Evolutionary conservation across 768 basidiomycete genomes (phyloP).

Genomic region (Wakefieldia striispora): DNA sequence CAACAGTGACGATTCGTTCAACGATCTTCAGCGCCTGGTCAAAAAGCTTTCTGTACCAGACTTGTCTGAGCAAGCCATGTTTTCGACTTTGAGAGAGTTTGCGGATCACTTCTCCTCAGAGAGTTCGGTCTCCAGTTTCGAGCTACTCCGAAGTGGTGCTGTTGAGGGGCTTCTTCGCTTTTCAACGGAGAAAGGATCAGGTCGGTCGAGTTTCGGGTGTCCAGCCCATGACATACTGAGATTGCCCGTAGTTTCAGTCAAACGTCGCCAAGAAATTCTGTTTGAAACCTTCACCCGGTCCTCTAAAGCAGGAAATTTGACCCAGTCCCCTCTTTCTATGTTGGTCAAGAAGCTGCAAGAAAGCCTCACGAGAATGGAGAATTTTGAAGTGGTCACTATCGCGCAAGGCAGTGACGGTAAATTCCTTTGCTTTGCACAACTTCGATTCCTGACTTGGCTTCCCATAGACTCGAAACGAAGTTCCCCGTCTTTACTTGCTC

Average conservation of each 20-base stretch:
- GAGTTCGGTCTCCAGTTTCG: conserved; percentile 90
- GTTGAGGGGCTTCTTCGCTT: conserved; percentile 85
- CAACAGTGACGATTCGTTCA: conserved; percentile 62
- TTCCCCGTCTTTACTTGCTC: conserved; percentile 87
- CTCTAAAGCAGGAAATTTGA: conserved; percentile 40
- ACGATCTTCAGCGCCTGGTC: conserved; percentile 62
- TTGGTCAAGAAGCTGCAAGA: conserved; percentile 97
- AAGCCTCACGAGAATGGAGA: conserved; percentile 91
- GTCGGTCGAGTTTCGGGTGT: conserved; percentile 5
- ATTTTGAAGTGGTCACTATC: conserved; percentile 91
- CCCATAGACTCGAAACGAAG: conserved; percentile 80
- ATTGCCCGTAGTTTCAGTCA: conserved; percentile 50
- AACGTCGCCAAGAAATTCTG: conserved; percentile 72
- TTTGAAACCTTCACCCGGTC: conserved; percentile 73
- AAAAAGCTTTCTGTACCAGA: conserved; percentile 53
- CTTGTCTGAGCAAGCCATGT: conserved; percentile 61
- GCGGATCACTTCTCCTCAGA: conserved; percentile 77
- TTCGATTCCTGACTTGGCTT: conserved; percentile 1
- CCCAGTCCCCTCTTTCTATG: conserved; percentile 62
- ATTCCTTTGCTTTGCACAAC: not conserved
- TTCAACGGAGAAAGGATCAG: conserved; percentile 60
- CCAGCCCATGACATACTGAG: conserved; percentile 4
- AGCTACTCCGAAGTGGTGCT: conserved; percentile 89
- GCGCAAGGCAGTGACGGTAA: conserved; percentile 78
- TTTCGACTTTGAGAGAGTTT: conserved; percentile 66